phyloP scores from a whole-genome alignment of 257 asterid species.

The Cinchona pubescens region DNA sequence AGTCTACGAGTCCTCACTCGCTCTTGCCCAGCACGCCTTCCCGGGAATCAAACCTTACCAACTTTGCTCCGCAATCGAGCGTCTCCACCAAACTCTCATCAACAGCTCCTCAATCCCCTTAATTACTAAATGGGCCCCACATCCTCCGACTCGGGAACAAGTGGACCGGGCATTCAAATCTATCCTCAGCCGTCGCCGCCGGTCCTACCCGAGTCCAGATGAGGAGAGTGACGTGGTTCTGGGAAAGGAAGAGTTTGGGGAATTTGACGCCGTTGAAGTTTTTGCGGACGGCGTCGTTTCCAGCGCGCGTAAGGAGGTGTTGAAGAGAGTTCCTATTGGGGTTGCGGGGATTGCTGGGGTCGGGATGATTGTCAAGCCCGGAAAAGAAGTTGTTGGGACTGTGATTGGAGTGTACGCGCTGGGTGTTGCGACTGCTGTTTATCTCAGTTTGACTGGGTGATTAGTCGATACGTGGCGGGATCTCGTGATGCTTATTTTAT shows the following conservation, averaged over 20 bases:
- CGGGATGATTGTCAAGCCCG: slow-evolving; percentile 52
- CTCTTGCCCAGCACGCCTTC: slow-evolving; percentile 68
- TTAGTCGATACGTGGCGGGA: not conserved
- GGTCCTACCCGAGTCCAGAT: slow-evolving; percentile 16
- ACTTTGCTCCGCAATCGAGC: slow-evolving; percentile 60
- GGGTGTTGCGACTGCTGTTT: slow-evolving; percentile 49
- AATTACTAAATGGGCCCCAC: slow-evolving; percentile 59
- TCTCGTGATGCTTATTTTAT: not conserved
- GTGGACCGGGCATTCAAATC: slow-evolving; percentile 56
- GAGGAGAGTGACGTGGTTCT: slow-evolving; percentile 33
- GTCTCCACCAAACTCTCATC: slow-evolving; percentile 54
- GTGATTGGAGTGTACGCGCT: slow-evolving; percentile 80
- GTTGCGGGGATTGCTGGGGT: slow-evolving; percentile 65
- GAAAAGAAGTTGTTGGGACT: slow-evolving; percentile 50
- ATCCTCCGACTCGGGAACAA: slow-evolving; percentile 51
- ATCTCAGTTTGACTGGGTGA: slow-evolving; percentile 37
- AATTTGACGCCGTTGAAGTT: slow-evolving; percentile 48
- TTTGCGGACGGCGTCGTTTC: slow-evolving; percentile 52
- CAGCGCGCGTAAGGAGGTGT: slow-evolving; percentile 38
- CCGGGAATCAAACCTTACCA: slow-evolving; percentile 74
- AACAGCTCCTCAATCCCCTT: slow-evolving; percentile 37
- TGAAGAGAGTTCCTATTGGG: slow-evolving; percentile 64
- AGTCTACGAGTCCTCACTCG: slow-evolving; percentile 52
- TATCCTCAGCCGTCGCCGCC: slow-evolving; percentile 28
- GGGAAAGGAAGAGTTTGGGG: slow-evolving; percentile 49